Base-by-base conservation (phyloP, 805 yeast species). In the Starmerella lactis-condensi region DNA sequence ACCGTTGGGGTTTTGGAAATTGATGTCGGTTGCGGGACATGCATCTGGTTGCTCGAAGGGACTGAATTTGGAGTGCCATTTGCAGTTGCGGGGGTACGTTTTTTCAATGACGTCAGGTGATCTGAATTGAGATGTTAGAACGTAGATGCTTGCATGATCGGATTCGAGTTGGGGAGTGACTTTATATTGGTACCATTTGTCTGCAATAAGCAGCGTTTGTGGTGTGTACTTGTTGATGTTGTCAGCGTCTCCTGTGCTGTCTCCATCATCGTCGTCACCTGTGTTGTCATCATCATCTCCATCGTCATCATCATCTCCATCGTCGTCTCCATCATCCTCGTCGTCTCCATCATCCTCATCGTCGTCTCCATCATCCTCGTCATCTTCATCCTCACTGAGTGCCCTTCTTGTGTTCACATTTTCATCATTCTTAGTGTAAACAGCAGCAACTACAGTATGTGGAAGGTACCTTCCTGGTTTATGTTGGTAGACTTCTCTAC, bases 21-120 rank as follows among this genome's bases (percentile, higher is more conserved):
- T 11, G 6, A 11, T 25, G 5, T 6, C 5, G 30, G 5, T 16
- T 28, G 5, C 6, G 24, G 12, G 9, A 15, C 6, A 17, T 11
- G 22, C 22, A 5, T 17, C 24, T 10, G 8, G 5, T 21, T 20
- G 15, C 22, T 31, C 35, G 17, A 16, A 13, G 15, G 26, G 21
- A 4, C 24, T 8, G n/a, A 34, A 18, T 8, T 4, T 9, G 6
- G 10, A 9, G 7, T 24, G 18, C 40, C 40, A 37, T 5, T n/a
- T 21, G 8, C 6, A 14, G 8, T 5, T 20, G 8, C 12, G 22
- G 10, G 40, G 36, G 22, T 29, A 37, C 6, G 28, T 12, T 8
- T 16, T 28, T 18, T 37, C 40, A 9, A 37, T 31, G n/a, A 28
- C 38, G 28, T 37, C 40, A 6, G 40, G 40, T 6, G 40, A 29